Evolutionary conservation across 257 asterid species (phyloP).

Genomic region (Przewalskia tangutica): DNA sequence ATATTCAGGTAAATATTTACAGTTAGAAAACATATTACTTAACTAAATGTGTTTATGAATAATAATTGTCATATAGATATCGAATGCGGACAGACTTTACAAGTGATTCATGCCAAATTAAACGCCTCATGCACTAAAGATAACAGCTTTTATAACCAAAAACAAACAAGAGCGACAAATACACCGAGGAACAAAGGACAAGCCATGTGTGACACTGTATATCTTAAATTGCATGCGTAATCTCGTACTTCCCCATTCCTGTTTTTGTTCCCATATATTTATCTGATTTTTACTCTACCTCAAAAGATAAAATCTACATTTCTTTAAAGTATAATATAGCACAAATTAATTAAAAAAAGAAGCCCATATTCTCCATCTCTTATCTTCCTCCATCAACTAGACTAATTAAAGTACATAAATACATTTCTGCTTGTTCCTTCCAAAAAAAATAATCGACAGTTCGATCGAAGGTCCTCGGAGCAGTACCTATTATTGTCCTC

Average conservation of each 20-base stretch:
- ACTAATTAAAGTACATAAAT: slow-evolving; percentile 10
- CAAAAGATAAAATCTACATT: not conserved
- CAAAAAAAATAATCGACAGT: slow-evolving; percentile 6
- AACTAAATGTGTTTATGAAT: too few species aligned
- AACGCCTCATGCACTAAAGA: not conserved
- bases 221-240: not conserved
- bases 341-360: not conserved
- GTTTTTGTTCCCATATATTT: not conserved
- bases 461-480: slow-evolving; percentile 27
- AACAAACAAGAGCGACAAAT: not conserved
- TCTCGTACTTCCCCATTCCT: not conserved
- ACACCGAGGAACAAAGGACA: not conserved
- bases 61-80: too few species aligned
- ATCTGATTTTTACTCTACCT: not conserved
- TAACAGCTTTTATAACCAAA: not conserved
- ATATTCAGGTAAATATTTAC: too few species aligned
- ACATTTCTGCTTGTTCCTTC: not conserved
- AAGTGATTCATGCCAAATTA: not conserved
- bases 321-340: not conserved
- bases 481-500: slow-evolving; percentile 19
- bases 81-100: too few species aligned
- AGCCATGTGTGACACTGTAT: not conserved
- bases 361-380: not conserved
- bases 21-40: too few species aligned
- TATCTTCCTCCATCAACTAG: slow-evolving; percentile 6